A percentile compares a stretch with the other conserved stretches of the same genome.
These are phyloP conservation scores for Cutaneotrichosporon sp. DNA, from an alignment of 1,284 basidiomycete genomes.

Conservation along the genomic window DNA sequence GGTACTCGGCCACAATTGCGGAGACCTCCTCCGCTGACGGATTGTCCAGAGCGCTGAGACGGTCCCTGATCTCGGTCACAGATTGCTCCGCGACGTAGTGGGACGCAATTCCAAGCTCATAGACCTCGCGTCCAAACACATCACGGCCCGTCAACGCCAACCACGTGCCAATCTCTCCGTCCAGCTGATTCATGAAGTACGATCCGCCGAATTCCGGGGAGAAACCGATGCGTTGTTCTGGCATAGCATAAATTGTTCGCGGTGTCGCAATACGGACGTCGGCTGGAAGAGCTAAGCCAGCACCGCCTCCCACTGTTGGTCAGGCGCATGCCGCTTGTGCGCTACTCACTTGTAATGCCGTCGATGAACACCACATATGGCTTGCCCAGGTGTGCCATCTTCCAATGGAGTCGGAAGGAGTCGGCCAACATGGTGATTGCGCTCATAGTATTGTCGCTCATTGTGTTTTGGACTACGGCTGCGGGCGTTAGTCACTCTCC, in stretches of 20 bases:
- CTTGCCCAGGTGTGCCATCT: constrained; percentile 68
- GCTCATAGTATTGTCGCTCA: constrained; percentile 51
- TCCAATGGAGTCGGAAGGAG: constrained; percentile 85
- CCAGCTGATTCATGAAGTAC: constrained; percentile 79
- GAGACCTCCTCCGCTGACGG: constrained; percentile 21
- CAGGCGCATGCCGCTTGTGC: constrained; percentile 38
- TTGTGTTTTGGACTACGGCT: constrained; percentile 4
- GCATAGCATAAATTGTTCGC: constrained; percentile 88
- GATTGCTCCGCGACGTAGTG: constrained; percentile 76
- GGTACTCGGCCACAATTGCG: constrained; percentile 26
- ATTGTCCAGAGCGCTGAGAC: constrained; percentile 40
- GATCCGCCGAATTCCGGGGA: constrained; percentile 69
- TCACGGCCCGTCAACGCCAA: constrained; percentile 76
- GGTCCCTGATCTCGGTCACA: constrained; percentile 58
- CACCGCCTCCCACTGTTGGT: constrained; percentile 84
- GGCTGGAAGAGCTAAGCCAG: constrained; percentile 79
- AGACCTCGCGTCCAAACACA: constrained; percentile 70
- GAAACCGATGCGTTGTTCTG: constrained; percentile 78
- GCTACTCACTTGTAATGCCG: constrained; percentile 69
- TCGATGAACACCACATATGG: constrained; percentile 83
- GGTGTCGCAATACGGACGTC: constrained; percentile 90
- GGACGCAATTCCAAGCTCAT: constrained; percentile 83
- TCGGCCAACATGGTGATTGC: constrained; percentile 69
- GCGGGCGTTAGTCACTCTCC: neutral
- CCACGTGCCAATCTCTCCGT: constrained; percentile 89